Evolutionary conservation across 345 rosid genomes (phyloP).

Genomic region (rapeseed (Brassica napus)): Da-Ae NC_063451.1:40377501-40378000

Average conservation of each 20-base stretch:
- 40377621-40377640: not conserved
- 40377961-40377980: constrained; percentile 27
- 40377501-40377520: constrained; percentile 13
- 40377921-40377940: not conserved
- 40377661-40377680: not conserved
- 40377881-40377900: not conserved
- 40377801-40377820: not conserved
- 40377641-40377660: not conserved
- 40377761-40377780: not conserved
- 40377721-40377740: not conserved
- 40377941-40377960: constrained; percentile 20
- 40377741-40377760: not conserved
- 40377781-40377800: not conserved
- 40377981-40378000: constrained; percentile 23
- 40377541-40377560: constrained; percentile 13
- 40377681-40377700: not conserved
- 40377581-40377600: not conserved
- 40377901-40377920: not conserved
- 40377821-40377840: not conserved
- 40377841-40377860: not conserved
- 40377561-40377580: not conserved
- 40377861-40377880: not conserved
- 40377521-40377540: constrained; percentile 20
- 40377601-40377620: not conserved
- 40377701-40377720: not conserved